Evolutionary conservation across 768 basidiomycete genomes (phyloP), one percentile per base, ranked within the genome.

Genomic region (Podaxis sp.): DNA sequence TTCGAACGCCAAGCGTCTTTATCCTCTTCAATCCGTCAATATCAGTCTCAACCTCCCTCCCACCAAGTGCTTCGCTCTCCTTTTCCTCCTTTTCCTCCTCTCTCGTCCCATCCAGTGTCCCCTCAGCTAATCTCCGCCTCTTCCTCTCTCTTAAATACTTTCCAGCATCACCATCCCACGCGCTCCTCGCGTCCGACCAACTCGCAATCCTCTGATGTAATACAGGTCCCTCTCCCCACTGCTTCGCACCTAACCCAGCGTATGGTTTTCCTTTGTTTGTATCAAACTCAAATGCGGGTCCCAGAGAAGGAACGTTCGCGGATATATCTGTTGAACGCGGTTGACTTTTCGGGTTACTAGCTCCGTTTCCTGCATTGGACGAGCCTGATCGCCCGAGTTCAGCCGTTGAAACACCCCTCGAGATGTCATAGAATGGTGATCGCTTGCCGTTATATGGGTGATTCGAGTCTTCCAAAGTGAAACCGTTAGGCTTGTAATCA

Each of bases 401-500:
- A 3, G 57, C 35, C 57, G 62, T 48, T 54, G 47, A 59, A 44
- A 61, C 48, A 59, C 66, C 62, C 56, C 66, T 63, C 35, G 48
- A 60, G 36, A 50, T 42, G 25, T 61, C 53, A 28, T 64, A 61
- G 23, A 61, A 57, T 42, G 38, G 55, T 16, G 37, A 44, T 25
- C 23, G 55, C 5, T 25, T 51, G 54, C 61, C 38, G 61, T 62
- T 50, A 53, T 21, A 14, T 13, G 35, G 28, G 44, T 23, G 59
- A 56, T 53, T 56, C 18, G 53, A 16, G 13, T 51, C 9, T 42
- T 60, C 51, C 27, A 53, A 40, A 11, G 67, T 67, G 59, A 75
- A 73, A 14, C 70, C 72, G 62, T 64, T 73, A 23, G 67, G 68
- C 42, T 65, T 66, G 50, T 70, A 64, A 56, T 75, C 74, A 61